These are phyloP conservation scores for Prinsepia uniflora DNA, from an alignment of 306 rosid genomes.

Conservation along the genomic window DNA sequence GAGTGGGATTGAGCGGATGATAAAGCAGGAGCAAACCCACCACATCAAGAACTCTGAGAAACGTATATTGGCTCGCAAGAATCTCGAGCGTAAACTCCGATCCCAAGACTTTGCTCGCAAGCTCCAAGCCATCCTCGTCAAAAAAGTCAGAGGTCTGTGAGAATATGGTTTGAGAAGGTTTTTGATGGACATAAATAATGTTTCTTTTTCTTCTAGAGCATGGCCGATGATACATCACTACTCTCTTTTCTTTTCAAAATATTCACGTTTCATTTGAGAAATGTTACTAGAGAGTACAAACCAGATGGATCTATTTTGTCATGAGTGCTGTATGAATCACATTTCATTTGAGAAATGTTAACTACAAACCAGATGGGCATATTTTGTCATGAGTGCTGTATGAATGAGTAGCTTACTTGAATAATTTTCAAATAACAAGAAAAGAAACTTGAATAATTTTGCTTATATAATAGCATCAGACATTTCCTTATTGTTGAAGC, in stretches of 20 bases:
- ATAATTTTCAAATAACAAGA: no score
- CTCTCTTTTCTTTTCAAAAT: not conserved
- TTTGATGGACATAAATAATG: not conserved
- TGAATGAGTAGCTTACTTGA: no score
- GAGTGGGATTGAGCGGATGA: slow-evolving; percentile 86
- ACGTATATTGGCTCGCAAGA: slow-evolving; percentile 68
- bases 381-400: no score
- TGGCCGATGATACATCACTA: not conserved
- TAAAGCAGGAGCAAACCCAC: slow-evolving; percentile 54
- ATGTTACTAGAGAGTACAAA: not conserved
- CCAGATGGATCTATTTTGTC: no score
- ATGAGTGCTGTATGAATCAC: no score
- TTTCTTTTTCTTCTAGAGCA: not conserved
- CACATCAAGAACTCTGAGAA: slow-evolving; percentile 92
- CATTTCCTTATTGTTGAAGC: no score
- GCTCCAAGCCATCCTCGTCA: slow-evolving; percentile 64
- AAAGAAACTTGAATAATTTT: no score
- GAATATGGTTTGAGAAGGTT: not conserved
- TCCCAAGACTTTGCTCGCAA: slow-evolving; percentile 75
- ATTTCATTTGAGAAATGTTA: no score
- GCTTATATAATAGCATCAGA: no score
- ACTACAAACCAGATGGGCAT: no score
- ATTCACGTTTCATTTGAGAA: not conserved
- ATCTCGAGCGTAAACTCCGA: slow-evolving; percentile 49
- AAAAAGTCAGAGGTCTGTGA: slow-evolving; percentile 64